Base-by-base conservation (phyloP, 257 asterid species). In the Misopates orontium region DNA sequence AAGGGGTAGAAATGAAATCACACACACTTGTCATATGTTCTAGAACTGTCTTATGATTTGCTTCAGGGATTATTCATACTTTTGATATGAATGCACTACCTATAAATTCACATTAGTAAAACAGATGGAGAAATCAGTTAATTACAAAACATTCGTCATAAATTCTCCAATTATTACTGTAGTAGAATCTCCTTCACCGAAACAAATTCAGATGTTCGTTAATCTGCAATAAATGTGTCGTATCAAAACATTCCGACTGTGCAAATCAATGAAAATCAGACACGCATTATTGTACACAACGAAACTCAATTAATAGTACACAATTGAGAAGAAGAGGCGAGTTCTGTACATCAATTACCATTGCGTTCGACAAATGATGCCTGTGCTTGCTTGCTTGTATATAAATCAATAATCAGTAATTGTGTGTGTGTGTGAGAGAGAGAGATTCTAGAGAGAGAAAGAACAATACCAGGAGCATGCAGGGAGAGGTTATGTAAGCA, bases 321-420 rank as follows among this genome's bases (percentile, higher is more conserved):
- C 42, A 36, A 36, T 36, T 8, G 8, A 36, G 19, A 39, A 54
- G 51, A 31, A 58, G 1, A 19, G 18, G 68, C 55, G 61, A 76
- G 62, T 66, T 22, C 31, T 17, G 44, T 78, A 74, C 83, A 78
- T 62, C 65, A n/a, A n/a, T n/a, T n/a, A n/a, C n/a, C n/a, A n/a
- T n/a, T n/a, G n/a, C n/a, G n/a, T n/a, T n/a, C n/a, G n/a, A n/a
- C n/a, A n/a, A n/a, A n/a, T n/a, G n/a, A n/a, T n/a, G n/a, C n/a
- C n/a, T n/a, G n/a, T n/a, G n/a, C n/a, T n/a, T n/a, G n/a, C n/a
- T n/a, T n/a, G n/a, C n/a, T n/a, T n/a, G n/a, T n/a, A n/a, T n/a
- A n/a, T n/a, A n/a, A n/a, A n/a, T n/a, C 7, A 28, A 2, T 7
- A 28, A 2, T 28, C 36, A 3, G 42, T 36, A 10, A 36, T 4